Evolutionary conservation across 176 grass and related monocot genomes (phyloP), one percentile per base, ranked within the genome.

Genomic region (Pontederia paniculata): DNA sequence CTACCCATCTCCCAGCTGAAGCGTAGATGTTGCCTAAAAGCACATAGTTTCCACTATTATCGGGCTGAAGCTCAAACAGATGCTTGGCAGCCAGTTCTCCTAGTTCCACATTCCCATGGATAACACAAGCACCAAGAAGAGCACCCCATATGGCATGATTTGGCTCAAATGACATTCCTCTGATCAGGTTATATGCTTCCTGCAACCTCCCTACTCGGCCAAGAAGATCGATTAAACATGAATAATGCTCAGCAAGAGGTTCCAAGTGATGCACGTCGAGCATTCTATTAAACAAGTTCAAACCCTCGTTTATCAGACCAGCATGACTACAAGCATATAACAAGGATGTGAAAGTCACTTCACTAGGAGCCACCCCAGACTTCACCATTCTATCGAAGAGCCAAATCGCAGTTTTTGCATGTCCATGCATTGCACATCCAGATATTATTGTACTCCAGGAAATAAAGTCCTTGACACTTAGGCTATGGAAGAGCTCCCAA

Each of bases 81-180:
- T 58, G 77, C 51, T 70, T 73, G 3, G 86, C 74, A 2, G 71
- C 81, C 17, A 84, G 19, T 63, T 84, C 74, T 23, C 77, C 81
- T 5, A 84, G 58, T 31, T 81, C 71, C 18, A 89, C 68, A 59
- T 89, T 78, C 41, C 72, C 65, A 49, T 89, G 77, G 10, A 84
- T 68, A n/a, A 78, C 86, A 66, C 81, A 84, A 52, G 81, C 81
- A 62, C 86, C 77, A 0, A 89, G 71, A 28, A 89, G 74, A 73
- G 50, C 19, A 55, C 68, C 74, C 86, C 86, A 89, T 7, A 78
- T 50, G 0, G 74, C 70, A 44, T 73, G 17, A 8, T 57, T 81
- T 0, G 54, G 71, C 54, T 84, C 46, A 19, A 78, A 81, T 57
- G 86, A 68, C 77, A 81, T 81, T 55, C 71, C 71, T 61, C 50